Conservation (phyloP, 2,329 filamentous ascomycete species). For the Clonostachys byssicola region DNA sequence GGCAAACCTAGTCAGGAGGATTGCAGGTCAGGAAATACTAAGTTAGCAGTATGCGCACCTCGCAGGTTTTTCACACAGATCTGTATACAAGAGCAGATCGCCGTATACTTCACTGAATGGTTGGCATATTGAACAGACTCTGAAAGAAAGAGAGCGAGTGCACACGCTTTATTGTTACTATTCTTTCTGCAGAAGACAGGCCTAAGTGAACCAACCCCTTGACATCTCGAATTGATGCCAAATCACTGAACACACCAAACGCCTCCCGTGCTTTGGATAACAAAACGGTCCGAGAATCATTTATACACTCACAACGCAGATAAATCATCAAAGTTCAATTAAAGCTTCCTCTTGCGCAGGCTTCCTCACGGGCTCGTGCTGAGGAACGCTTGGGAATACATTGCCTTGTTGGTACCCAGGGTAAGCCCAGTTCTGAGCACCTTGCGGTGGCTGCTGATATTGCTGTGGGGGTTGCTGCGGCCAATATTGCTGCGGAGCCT, state of each 20-base stretch:
- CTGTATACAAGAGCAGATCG: too few species aligned
- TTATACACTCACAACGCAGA: not conserved
- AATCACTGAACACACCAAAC: too few species aligned
- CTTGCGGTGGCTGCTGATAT: slow-evolving; percentile 19
- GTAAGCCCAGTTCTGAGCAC: slow-evolving; percentile 39
- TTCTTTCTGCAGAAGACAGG: too few species aligned
- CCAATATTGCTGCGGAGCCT: slow-evolving; percentile 29
- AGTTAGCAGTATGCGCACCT: too few species aligned
- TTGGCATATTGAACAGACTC: not conserved
- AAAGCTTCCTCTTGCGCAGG: slow-evolving; percentile 69
- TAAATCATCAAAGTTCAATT: slow-evolving; percentile 61
- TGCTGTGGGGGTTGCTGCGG: slow-evolving; percentile 22
- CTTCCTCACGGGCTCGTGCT: slow-evolving; percentile 32
- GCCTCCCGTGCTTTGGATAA: too few species aligned
- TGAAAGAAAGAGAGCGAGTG: not conserved
- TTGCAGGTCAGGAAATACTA: too few species aligned
- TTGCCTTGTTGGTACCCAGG: slow-evolving; percentile 54
- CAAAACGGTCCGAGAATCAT: too few species aligned
- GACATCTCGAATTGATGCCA: too few species aligned
- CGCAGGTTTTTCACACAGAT: too few species aligned
- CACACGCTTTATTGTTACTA: too few species aligned
- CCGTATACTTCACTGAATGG: not conserved
- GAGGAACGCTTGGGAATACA: slow-evolving; percentile 58
- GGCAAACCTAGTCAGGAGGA: too few species aligned
- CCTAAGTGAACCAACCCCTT: too few species aligned